A percentile compares a stretch with the other conserved stretches of the same genome.
These are phyloP conservation scores for Calonectria pauciramosa DNA, from an alignment of 2,329 filamentous ascomycete species.

Conservation along the genomic window DNA sequence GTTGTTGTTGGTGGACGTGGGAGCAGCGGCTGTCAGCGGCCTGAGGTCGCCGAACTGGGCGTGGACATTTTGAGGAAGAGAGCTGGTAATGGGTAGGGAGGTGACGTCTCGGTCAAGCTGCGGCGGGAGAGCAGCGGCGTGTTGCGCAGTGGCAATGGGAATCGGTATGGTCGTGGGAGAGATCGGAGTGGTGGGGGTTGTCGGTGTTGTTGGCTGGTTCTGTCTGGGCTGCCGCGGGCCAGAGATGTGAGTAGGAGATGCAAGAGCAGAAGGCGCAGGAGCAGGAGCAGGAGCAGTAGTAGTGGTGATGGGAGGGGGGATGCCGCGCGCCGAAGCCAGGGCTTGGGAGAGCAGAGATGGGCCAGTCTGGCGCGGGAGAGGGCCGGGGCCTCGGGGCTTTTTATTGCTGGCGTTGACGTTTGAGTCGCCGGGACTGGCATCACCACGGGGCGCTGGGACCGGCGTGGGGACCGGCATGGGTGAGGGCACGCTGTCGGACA, in stretches of 20 bases:
- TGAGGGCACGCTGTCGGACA: constrained; percentile 41
- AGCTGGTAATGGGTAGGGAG: constrained; percentile 26
- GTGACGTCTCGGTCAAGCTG: constrained; percentile 40
- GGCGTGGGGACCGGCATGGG: constrained; percentile 42
- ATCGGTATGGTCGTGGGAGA: constrained; percentile 18
- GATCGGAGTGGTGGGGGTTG: constrained; percentile 26
- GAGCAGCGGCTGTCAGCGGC: constrained; percentile 54
- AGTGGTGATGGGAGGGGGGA: constrained; percentile 45
- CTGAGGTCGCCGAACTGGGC: constrained; percentile 52
- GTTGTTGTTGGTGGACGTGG: too few relatives aligned
- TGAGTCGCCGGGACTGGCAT: constrained; percentile 39
- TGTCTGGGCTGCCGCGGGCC: constrained; percentile 29
- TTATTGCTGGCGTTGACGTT: constrained; percentile 60
- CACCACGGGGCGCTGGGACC: constrained; percentile 35
- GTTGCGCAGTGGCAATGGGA: constrained; percentile 6
- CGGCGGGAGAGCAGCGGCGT: constrained; percentile 20
- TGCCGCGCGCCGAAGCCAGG: constrained; percentile 70
- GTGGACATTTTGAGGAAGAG: constrained; percentile 51
- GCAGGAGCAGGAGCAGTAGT: constrained; percentile 21
- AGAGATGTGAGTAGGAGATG: constrained; percentile 25
- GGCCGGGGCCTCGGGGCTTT: constrained; percentile 57
- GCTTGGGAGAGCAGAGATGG: constrained; percentile 71
- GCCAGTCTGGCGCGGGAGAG: constrained; percentile 60
- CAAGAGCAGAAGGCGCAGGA: constrained; percentile 5
- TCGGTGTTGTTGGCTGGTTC: constrained; percentile 49